Evolutionary conservation across 1,284 basidiomycete species (phyloP).

Genomic region (Earliella scabrosa): DNA sequence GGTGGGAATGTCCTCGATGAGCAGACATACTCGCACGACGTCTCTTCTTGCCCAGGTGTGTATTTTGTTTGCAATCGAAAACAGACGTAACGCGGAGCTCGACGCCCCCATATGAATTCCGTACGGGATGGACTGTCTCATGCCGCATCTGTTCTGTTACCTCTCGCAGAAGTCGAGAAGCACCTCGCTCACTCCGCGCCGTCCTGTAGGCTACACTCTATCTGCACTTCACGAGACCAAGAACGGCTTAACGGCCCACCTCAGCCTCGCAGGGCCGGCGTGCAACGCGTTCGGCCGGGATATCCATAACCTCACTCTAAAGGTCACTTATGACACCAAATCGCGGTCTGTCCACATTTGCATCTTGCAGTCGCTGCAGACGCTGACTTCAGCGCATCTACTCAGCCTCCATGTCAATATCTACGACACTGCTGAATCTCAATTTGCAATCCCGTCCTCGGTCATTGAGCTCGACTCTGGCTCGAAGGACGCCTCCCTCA

Average conservation of each 20-base stretch:
- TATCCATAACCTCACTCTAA: conserved; percentile 62
- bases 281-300: conserved; percentile 81
- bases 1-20: neutral
- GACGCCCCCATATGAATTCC: neutral
- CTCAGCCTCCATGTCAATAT: conserved; percentile 78
- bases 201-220: conserved; percentile 56
- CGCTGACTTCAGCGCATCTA: neutral
- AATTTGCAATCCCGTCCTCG: conserved; percentile 71
- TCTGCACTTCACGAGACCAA: conserved; percentile 47
- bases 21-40: conserved; percentile 16
- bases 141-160: neutral
- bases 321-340: conserved; percentile 69
- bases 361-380: neutral
- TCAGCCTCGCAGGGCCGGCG: conserved; percentile 59
- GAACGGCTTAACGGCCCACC: conserved; percentile 60
- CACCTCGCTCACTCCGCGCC: neutral
- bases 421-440: conserved; percentile 57
- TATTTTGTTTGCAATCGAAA: no score
- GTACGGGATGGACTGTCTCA: no score
- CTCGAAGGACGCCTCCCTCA: conserved; percentile 27
- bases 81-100: neutral
- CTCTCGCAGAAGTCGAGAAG: neutral
- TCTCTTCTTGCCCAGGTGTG: conserved; percentile 25
- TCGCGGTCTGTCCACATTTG: conserved; percentile 49
- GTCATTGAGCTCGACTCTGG: conserved; percentile 55